Conservation (phyloP, 768 basidiomycete species). For the Nidularia pulvinata region DNA sequence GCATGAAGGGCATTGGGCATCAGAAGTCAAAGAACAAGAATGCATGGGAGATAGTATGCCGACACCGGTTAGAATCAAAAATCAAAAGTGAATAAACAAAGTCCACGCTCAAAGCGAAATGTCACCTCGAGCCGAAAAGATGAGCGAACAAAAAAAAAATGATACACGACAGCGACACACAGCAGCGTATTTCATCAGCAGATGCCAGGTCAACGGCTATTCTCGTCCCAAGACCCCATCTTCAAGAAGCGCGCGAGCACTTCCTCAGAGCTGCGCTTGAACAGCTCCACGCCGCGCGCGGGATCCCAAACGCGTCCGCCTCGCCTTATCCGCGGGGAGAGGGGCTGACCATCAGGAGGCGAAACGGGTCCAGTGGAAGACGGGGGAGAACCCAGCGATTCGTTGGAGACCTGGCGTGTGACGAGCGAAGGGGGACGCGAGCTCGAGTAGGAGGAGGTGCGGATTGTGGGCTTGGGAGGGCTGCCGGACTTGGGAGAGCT, state of each 20-base stretch:
- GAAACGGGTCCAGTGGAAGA: constrained; percentile 57
- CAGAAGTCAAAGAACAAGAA: constrained; percentile 1
- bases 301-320: constrained; percentile 83
- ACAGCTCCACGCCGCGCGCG: constrained; percentile 79
- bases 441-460: constrained; percentile 6
- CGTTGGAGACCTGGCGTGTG: constrained; percentile 45
- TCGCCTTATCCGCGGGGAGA: constrained; percentile 33
- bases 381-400: constrained; percentile 48
- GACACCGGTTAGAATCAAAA: constrained; percentile 1
- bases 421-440: constrained; percentile 15
- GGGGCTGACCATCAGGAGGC: constrained; percentile 37
- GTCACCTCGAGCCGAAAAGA: not conserved
- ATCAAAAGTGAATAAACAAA: constrained; percentile 4
- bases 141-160: not conserved
- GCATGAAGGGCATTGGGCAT: not conserved
- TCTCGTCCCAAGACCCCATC: constrained; percentile 72
- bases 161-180: not conserved
- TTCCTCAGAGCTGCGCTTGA: constrained; percentile 88
- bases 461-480: too few relatives aligned
- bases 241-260: constrained; percentile 83
- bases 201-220: constrained; percentile 13
- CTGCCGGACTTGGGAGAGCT: too few relatives aligned
- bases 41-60: constrained; percentile 7
- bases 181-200: too few relatives aligned
- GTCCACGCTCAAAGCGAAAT: too few relatives aligned